Base-by-base conservation (phyloP, 495 filamentous ascomycete species). In the Lophium mytilinum region DNA sequence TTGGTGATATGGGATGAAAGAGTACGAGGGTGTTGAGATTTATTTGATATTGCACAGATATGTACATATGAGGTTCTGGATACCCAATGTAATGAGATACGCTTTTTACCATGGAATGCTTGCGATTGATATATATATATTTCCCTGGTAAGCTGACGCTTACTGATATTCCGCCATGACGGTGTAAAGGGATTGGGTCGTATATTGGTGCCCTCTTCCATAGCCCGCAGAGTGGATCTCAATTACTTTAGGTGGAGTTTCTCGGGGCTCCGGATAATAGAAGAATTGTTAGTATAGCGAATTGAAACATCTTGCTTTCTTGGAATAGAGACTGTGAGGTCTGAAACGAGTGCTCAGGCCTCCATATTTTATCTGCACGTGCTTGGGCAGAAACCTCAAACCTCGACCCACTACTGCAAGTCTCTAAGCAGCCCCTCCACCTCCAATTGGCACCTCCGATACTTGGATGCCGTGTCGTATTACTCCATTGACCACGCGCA, bases 381-480 rank as follows among this genome's bases (percentile, higher is more conserved):
- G 24, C 24, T 30, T 30, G 24, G 24, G 24, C 24, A 30, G 12
- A 8, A 40, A 19, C 37, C 12, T 33, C 48, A 35, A 36, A n/a
- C 43, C 11, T 52, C 40, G 7, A 9, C 14, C 33, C 33, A 12
- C 37, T 52, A 34, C 7, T 37, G 19, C 37, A 37, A 48, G 14
- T 15, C 45, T 14, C 7, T 6, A 8, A 48, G 21, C 45, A 48
- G 45, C 45, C 30, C 45, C 45, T 6, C 21, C 21, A n/a, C 14
- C 12, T 14, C 19, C 45, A 48, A 48, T 48, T 48, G 14, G 14
- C 45, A 6, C 33, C 21, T 24, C 15, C 6, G 14, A 24, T 24
- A 24, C 45, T 48, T 63, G 61, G 46, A 63, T 63, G 61, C 55
- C 39, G 46, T 52, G 47, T 36, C 24, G 24, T 6, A 30, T 30